Base-by-base conservation (phyloP, 371 early-diverging fungal species). In the Mortierella sp. region DNA sequence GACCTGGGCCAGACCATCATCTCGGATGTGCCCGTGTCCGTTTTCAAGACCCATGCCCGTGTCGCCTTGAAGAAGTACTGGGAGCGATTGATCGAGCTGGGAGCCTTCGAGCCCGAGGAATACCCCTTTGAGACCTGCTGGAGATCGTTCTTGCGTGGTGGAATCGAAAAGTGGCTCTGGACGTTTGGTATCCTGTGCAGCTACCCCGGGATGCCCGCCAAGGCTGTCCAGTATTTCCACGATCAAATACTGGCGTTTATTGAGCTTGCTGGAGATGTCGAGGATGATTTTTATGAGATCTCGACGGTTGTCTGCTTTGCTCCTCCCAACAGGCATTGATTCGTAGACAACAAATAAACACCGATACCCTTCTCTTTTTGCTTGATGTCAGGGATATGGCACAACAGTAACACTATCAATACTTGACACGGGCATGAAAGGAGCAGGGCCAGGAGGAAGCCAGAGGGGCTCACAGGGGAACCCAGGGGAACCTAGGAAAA, bases 1-100 rank as follows among this genome's bases (percentile, higher is more conserved):
- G 79, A 78, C 61, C 48, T 78, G 66, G 79, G 73, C 4, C 79
- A 78, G 65, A 78, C 79, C 9, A 50, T 78, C 31, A 78, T 78
- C 58, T 78, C 79, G 31, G 79, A 78, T 48, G 73, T 78, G 9
- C 41, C 73, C 8, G 55, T 69, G 19, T 50, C 65, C 6, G 52
- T 78, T 31, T 73, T 78, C 34, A 65, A 78, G 47, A 40, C 64
- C 16, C 79, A 78, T 34, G 79, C 73, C 13, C 73, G 70, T 19
- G 16, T 43, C 4, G 79, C 79, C 1, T 22, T 78, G 65, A 29
- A 43, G n/a, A 78, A 70, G 66, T 78, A 78, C 34, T 73, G 73
- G 73, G 79, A 73, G 26, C 47, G 70, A 48, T 48, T 78, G 48
- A 40, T 73, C 53, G 73, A 73, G n/a, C 48, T 78, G 50, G 66